Base-by-base conservation (phyloP, 1,139 yeast species). In the Yamadazyma atmosphaerica region DNA sequence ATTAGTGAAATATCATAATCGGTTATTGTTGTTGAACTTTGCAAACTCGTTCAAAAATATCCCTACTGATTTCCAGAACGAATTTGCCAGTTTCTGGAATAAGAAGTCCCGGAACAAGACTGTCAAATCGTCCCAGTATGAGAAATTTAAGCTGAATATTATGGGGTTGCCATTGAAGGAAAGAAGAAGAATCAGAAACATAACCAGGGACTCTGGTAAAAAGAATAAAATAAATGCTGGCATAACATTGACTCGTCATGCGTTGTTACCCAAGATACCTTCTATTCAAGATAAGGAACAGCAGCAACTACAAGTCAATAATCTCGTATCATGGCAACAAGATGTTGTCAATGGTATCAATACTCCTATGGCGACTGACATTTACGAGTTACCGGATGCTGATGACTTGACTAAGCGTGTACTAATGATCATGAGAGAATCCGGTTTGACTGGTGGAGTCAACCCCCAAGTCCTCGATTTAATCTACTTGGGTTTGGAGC, bases 261-360 rank as follows among this genome's bases (percentile, higher is more conserved):
- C 92, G 3, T 71, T 86, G 56, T 74, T 90, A 39, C 98, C 98
- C 0, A 86, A 85, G 52, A 83, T 92, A 14, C 98, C 99, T 4
- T 81, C 85, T 58, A 79, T 84, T 26, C 77, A 79, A 45, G 83
- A 78, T 46, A 72, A 76, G 43, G 79, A 61, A 42, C 73, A 71
- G 48, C 78, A 70, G 48, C 77, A 68, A 46, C 55, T 69, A 41
- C 75, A 67, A 43, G 74, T 72, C 27, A 70, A 81, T 53, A 76
- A 81, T 60, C 67, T 89, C 50, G 76, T 81, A 39, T 84, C 84
- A 50, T 89, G 96, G 95, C 89, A 94, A 21, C 96, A 89, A 59
- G 98, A 94, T 57, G 89, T 92, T 18, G 77, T 85, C 36, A 90
- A 84, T 55, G 95, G 95, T n/a, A 79, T 88, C 39, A 88, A 87